Conservation (phyloP, 2,329 filamentous ascomycete genomes). For the Lanzia echinophila region DNA sequence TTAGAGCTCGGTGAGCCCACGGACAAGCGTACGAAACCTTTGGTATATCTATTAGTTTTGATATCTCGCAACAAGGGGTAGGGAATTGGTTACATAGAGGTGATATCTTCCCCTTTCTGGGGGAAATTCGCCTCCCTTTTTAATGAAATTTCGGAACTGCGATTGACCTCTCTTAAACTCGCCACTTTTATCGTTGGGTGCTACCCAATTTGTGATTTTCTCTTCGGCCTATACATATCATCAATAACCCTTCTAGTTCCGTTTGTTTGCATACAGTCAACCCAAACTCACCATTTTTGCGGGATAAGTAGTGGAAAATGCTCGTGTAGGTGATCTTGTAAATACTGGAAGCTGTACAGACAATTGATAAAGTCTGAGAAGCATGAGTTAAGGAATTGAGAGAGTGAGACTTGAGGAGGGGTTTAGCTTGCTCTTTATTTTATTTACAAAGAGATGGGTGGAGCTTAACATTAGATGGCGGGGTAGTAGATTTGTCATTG, state of each 20-base stretch:
- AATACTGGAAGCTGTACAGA: constrained; percentile 2
- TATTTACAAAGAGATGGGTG: not conserved
- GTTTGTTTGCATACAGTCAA: constrained; percentile 3
- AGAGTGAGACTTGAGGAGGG: not conserved
- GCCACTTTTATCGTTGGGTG: constrained; percentile 67
- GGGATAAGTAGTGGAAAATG: not conserved
- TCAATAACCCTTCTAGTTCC: not conserved
- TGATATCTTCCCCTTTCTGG: constrained; percentile 87
- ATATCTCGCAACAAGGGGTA: constrained; percentile 64
- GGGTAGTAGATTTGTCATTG: constrained; percentile 7
- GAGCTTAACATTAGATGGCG: constrained; percentile 1
- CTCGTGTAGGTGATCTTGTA: not conserved
- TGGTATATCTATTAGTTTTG: not conserved
- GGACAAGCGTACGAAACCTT: constrained; percentile 44
- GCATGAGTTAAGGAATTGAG: constrained; percentile 5
- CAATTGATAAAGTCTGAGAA: constrained; percentile 6
- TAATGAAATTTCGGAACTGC: constrained; percentile 66
- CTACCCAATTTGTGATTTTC: constrained; percentile 79
- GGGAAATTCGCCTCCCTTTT: constrained; percentile 58
- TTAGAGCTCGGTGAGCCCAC: constrained; percentile 78
- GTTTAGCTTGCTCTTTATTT: not conserved
- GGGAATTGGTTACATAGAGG: constrained; percentile 81
- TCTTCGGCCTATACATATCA: constrained; percentile 17
- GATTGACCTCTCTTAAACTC: constrained; percentile 90
- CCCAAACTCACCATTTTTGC: constrained; percentile 12